These are phyloP conservation scores for Aspergillus latus DNA, from an alignment of 2,329 filamentous ascomycete species.

Conservation along the genomic window DNA sequence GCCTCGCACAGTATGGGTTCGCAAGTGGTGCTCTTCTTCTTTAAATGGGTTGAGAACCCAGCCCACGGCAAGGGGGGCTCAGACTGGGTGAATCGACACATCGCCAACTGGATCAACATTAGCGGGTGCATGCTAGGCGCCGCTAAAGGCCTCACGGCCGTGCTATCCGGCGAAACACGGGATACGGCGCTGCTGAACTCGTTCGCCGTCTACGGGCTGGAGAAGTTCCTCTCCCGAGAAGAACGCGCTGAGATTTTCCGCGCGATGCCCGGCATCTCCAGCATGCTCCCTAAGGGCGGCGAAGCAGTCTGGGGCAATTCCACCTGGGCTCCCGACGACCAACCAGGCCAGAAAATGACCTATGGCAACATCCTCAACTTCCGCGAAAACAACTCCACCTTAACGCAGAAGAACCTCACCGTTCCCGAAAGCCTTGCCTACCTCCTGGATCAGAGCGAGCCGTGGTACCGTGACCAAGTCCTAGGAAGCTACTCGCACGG, in stretches of 20 bases:
- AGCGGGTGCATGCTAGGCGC: slow-evolving; percentile 97
- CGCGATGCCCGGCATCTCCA: slow-evolving; percentile 93
- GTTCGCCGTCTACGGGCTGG: slow-evolving; percentile 93
- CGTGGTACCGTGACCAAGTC: slow-evolving; percentile 80
- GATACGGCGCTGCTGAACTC: slow-evolving; percentile 95
- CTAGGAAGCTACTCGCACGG: slow-evolving; percentile 80
- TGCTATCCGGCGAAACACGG: slow-evolving; percentile 96
- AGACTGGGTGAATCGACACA: slow-evolving; percentile 83
- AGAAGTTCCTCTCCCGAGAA: slow-evolving; percentile 88
- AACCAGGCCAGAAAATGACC: slow-evolving; percentile 67
- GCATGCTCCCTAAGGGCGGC: slow-evolving; percentile 93
- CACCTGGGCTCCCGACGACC: slow-evolving; percentile 85
- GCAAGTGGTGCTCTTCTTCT: slow-evolving; percentile 81
- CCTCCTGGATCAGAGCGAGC: slow-evolving; percentile 72
- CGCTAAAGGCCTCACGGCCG: slow-evolving; percentile 82
- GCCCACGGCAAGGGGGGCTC: slow-evolving; percentile 77
- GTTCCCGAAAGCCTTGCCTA: slow-evolving; percentile 75
- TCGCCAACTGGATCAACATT: slow-evolving; percentile 98
- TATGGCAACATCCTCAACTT: slow-evolving; percentile 88
- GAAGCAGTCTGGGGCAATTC: slow-evolving; percentile 92
- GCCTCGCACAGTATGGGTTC: slow-evolving; percentile 97
- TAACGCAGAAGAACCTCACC: slow-evolving; percentile 71
- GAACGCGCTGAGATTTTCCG: slow-evolving; percentile 93
- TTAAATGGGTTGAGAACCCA: slow-evolving; percentile 77
- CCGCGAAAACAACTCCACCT: slow-evolving; percentile 62